Percentiles rank a stretch among this genome's conserved stretches.
Conservation (phyloP, 179 eudicot species). For the Monotropa hypopitys region DNA sequence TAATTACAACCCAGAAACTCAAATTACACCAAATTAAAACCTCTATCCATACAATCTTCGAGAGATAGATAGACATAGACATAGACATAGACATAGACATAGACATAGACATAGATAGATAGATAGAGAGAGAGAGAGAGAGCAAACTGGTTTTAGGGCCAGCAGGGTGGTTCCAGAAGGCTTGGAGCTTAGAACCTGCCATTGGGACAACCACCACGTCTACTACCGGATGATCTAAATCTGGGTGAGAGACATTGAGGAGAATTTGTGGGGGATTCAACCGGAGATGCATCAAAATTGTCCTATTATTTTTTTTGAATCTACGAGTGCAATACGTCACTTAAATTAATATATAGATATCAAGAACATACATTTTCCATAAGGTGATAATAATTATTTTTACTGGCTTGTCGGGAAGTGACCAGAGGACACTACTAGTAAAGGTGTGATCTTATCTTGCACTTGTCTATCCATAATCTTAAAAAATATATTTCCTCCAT, state of each 20-base stretch:
- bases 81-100: too few relatives aligned
- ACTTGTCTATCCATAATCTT: too few relatives aligned
- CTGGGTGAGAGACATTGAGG: too few relatives aligned
- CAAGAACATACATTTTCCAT: not conserved
- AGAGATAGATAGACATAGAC: not conserved
- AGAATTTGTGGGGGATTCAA: too few relatives aligned
- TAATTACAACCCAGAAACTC: not conserved
- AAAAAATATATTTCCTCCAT: too few relatives aligned
- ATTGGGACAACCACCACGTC: not conserved
- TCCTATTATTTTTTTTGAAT: too few relatives aligned
- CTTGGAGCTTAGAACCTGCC: constrained; percentile 18
- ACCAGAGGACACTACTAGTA: too few relatives aligned
- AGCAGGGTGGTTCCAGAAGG: constrained; percentile 21
- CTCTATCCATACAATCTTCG: not conserved
- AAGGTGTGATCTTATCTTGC: not conserved
- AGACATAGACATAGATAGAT: not conserved
- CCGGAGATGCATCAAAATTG: too few relatives aligned
- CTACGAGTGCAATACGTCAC: too few relatives aligned
- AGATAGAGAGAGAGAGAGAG: constrained; percentile 8
- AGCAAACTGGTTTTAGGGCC: constrained; percentile 20
- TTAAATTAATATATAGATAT: too few relatives aligned
- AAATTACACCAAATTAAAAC: not conserved
- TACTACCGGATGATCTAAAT: too few relatives aligned
- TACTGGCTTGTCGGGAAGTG: too few relatives aligned
- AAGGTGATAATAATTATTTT: not conserved